These are phyloP conservation scores for Pugionium dolabratum DNA, from an alignment of 345 rosid genomes.

Conservation along the genomic window DNA sequence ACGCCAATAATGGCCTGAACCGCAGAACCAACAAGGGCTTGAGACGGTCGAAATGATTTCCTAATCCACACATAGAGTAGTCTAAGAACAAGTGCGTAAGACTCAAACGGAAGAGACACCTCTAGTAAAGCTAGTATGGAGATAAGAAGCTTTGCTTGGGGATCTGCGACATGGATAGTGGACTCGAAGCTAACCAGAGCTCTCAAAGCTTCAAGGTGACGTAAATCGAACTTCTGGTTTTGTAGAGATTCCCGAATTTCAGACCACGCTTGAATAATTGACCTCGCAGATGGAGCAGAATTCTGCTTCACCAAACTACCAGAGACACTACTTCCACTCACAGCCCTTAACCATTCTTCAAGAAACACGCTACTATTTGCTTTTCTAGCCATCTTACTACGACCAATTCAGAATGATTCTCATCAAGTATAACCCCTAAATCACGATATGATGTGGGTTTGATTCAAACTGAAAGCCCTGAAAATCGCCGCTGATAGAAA, in stretches of 20 bases:
- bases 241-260: constrained; percentile 73
- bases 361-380: constrained; percentile 53
- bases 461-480: constrained; percentile 19
- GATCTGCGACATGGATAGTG: constrained; percentile 88
- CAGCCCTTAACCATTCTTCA: constrained; percentile 73
- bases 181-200: constrained; percentile 57
- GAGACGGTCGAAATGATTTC: constrained; percentile 75
- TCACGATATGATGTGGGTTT: constrained; percentile 2
- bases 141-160: constrained; percentile 83
- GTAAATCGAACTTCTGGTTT: constrained; percentile 52
- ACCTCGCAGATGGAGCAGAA: constrained; percentile 63
- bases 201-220: constrained; percentile 65
- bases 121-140: constrained; percentile 59
- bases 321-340: constrained; percentile 42
- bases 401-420: neutral
- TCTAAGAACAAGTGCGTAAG: constrained; percentile 62
- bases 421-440: constrained; percentile 1
- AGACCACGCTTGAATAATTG: constrained; percentile 85
- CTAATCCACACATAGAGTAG: constrained; percentile 87
- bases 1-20: constrained; percentile 55
- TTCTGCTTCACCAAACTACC: constrained; percentile 35
- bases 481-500: neutral
- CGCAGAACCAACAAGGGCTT: constrained; percentile 56
- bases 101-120: constrained; percentile 51
- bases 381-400: constrained; percentile 60